A percentile compares a stretch with the other conserved stretches of the same genome.
These are phyloP conservation scores for Exophiala bonariae DNA, from an alignment of 2,329 filamentous ascomycete species.

Conservation along the genomic window DNA sequence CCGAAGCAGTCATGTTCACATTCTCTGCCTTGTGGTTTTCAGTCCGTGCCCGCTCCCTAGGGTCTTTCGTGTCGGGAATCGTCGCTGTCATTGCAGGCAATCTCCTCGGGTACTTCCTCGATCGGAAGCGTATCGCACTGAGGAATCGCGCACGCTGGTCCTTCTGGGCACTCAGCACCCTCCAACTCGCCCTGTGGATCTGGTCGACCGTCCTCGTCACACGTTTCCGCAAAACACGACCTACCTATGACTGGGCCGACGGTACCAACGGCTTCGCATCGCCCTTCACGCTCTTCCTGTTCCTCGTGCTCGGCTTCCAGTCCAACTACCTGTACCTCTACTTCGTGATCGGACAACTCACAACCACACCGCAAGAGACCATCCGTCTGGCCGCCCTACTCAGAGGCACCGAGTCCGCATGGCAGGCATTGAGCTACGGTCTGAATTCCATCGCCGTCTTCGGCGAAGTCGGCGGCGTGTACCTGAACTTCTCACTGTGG, in stretches of 20 bases:
- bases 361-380: slow-evolving; percentile 61
- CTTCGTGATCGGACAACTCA: slow-evolving; percentile 68
- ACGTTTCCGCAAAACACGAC: slow-evolving; percentile 56
- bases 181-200: slow-evolving; percentile 65
- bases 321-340: slow-evolving; percentile 74
- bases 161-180: slow-evolving; percentile 44
- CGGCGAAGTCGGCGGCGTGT: slow-evolving; percentile 65
- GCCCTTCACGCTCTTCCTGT: slow-evolving; percentile 66
- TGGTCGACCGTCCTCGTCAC: slow-evolving; percentile 69
- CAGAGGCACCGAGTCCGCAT: slow-evolving; percentile 69
- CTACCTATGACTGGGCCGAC: slow-evolving; percentile 66
- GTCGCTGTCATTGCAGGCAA: slow-evolving; percentile 67
- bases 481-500: slow-evolving; percentile 72
- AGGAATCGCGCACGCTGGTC: slow-evolving; percentile 55
- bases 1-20: slow-evolving; percentile 72
- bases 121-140: slow-evolving; percentile 56
- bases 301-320: slow-evolving; percentile 68
- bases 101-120: slow-evolving; percentile 63
- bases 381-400: slow-evolving; percentile 68
- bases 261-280: slow-evolving; percentile 65
- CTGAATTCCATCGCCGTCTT: slow-evolving; percentile 63
- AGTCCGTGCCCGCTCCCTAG: slow-evolving; percentile 67
- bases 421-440: slow-evolving; percentile 72
- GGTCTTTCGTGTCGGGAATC: slow-evolving; percentile 69
- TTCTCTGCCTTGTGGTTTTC: slow-evolving; percentile 69